A percentile compares a stretch with the other conserved stretches of the same genome.
These are phyloP conservation scores for Plenodomus lindquistii DNA, from an alignment of 2,329 filamentous ascomycete genomes.

Conservation along the genomic window DNA sequence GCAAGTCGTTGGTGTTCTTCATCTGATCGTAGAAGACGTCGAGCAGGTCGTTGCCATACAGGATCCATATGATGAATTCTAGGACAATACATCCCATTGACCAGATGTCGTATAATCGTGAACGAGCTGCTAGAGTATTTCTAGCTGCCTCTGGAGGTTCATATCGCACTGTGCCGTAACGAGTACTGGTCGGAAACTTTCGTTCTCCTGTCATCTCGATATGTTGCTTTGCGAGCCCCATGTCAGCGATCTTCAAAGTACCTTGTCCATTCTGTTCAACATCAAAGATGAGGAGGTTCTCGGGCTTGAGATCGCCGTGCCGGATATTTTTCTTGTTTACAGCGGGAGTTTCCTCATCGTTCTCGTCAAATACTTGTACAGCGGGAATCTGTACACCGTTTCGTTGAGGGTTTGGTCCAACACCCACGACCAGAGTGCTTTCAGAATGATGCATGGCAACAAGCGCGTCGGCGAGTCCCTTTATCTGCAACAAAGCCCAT, in stretches of 20 bases:
- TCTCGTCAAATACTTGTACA: not conserved
- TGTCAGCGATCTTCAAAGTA: conserved; percentile 20
- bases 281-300: conserved; percentile 25
- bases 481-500: conserved; percentile 10
- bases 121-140: not conserved
- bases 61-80: conserved; percentile 28
- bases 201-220: conserved; percentile 2
- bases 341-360: not conserved
- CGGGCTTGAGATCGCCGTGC: conserved; percentile 31
- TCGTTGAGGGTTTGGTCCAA: too few species aligned
- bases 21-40: conserved; percentile 4
- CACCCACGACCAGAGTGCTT: not conserved
- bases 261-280: conserved; percentile 1
- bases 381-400: not conserved
- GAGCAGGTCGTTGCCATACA: conserved; percentile 17
- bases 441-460: conserved; percentile 12
- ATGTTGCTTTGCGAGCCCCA: conserved; percentile 17
- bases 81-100: conserved; percentile 33
- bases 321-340: not conserved
- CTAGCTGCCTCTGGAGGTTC: conserved; percentile 18
- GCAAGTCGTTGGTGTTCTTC: not conserved
- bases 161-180: conserved; percentile 17
- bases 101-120: conserved; percentile 28
- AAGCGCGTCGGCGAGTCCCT: conserved; percentile 20
- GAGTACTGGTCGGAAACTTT: not conserved